Conservation (phyloP, 163 green algal genomes). For the Volvox carteri region DNA sequence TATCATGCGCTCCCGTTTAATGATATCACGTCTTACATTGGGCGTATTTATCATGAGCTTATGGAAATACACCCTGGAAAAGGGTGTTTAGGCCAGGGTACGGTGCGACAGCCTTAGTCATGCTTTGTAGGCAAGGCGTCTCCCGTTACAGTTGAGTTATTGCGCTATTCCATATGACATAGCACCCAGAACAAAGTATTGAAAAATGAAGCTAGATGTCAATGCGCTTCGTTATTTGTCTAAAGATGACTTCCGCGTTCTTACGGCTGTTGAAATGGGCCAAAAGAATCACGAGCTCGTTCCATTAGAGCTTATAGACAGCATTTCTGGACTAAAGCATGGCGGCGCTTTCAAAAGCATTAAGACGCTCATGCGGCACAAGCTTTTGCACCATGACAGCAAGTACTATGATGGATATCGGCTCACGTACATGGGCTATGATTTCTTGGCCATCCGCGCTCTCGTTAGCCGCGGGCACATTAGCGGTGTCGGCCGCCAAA, state of each 20-base stretch:
- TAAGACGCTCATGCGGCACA: slow-evolving; percentile 91
- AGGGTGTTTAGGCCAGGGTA: too few relatives aligned
- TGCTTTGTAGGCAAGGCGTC: too few relatives aligned
- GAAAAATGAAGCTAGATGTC: slow-evolving; percentile 97
- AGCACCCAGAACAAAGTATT: too few relatives aligned
- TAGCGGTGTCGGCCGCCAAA: slow-evolving; percentile 89
- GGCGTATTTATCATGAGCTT: too few relatives aligned
- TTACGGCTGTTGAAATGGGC: slow-evolving; percentile 98
- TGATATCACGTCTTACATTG: too few relatives aligned
- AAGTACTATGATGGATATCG: slow-evolving; percentile 95
- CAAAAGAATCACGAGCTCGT: slow-evolving; percentile 99
- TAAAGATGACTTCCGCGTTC: slow-evolving; percentile 95
- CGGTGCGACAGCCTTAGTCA: too few relatives aligned
- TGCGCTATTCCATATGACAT: too few relatives aligned
- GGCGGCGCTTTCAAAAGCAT: slow-evolving; percentile 91
- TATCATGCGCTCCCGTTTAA: too few relatives aligned
- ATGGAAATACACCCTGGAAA: too few relatives aligned
- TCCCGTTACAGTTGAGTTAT: too few relatives aligned
- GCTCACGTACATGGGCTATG: slow-evolving; percentile 97
- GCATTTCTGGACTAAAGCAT: slow-evolving; percentile 95
- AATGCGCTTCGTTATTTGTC: slow-evolving; percentile 96
- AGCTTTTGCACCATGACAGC: slow-evolving; percentile 98
- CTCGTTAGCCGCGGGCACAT: slow-evolving; percentile 90
- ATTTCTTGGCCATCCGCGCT: slow-evolving; percentile 96
- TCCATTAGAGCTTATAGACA: slow-evolving; percentile 92